Base-by-base conservation (phyloP, 345 rosid species). In the Gossypium mustelinum region DNA sequence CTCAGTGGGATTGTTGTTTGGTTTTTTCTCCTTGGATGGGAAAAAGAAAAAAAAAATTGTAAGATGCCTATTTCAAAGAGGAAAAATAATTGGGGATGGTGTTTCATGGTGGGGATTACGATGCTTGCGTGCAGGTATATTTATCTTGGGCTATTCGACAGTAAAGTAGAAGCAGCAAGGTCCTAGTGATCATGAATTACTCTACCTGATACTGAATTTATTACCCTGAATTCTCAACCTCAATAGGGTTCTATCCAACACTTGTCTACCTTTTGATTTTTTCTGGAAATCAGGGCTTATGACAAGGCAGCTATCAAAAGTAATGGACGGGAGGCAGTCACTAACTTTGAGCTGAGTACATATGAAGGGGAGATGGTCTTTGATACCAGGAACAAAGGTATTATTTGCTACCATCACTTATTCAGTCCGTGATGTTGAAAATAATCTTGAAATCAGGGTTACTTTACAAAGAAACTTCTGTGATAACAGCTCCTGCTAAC, bases 121-220 rank as follows among this genome's bases (percentile, higher is more conserved):
- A 91, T 89, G 86, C 90, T 92, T 90, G 82, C 86, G 64, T 92
- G 98, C 97, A 94, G 98, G 98, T 94, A 92, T 94, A 85, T 90
- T 29, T 94, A 94, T 85, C 98, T 94, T 88, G 98, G 94, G 89
- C 91, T 92, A 78, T 94, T 94, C 94, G 90, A 94, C 90, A 89
- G 84, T 75, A 93, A 94, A 89, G 97, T 92, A 87, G 94, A 92
- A 85, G 98, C 97, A 87, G 98, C 97, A 90, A 94, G 98, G 98
- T 92, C 91, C 82, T 85, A 77, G 82, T 87, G 91, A 90, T 87
- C 86, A 85, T 81, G 82, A 84, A 79, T 87, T 80, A 84, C 79
- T 81, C 81, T 85, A 64, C 85, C 63, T 79, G 85, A 77, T 88
- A 74, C 78, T 85, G 74, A 73, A 78, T 82, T 83, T 85, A 76